These are phyloP conservation scores for Xylaria multiplex DNA, from an alignment of 2,329 filamentous ascomycete species.

Conservation along the genomic window DNA sequence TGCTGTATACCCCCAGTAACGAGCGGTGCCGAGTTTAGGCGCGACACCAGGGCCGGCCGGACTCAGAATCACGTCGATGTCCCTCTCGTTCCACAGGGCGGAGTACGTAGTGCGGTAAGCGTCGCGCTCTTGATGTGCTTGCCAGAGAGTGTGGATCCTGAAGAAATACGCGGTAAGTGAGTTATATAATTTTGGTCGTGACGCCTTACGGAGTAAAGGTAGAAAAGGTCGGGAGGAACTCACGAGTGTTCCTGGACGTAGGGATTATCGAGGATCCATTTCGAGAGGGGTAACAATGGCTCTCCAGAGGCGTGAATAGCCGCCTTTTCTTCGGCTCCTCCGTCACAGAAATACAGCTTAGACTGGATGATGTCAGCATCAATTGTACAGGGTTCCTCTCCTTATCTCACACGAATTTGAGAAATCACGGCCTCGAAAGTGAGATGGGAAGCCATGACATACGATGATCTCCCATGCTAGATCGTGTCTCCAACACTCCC, in stretches of 20 bases:
- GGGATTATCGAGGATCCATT: slow-evolving; percentile 66
- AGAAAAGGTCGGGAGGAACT: slow-evolving; percentile 43
- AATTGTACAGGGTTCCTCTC: background rate
- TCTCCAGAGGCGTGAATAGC: slow-evolving; percentile 65
- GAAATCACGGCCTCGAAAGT: slow-evolving; percentile 1
- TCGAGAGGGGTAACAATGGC: slow-evolving; percentile 65
- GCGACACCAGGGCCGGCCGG: slow-evolving; percentile 61
- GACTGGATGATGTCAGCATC: slow-evolving; percentile 38
- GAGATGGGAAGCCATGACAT: slow-evolving; percentile 53
- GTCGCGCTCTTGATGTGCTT: slow-evolving; percentile 53
- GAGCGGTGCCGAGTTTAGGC: slow-evolving; percentile 60
- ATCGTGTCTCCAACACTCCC: slow-evolving; percentile 63
- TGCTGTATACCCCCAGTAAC: slow-evolving; percentile 72
- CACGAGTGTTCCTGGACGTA: slow-evolving; percentile 53
- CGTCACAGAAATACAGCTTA: slow-evolving; percentile 68
- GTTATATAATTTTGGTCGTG: background rate
- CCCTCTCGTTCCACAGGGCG: slow-evolving; percentile 53
- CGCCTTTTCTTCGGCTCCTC: slow-evolving; percentile 62
- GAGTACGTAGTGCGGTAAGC: slow-evolving; percentile 53
- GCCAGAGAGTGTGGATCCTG: slow-evolving; percentile 49
- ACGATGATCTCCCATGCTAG: slow-evolving; percentile 54
- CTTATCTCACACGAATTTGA: background rate
- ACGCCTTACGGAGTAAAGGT: background rate
- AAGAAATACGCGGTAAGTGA: background rate
- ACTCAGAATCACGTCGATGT: slow-evolving; percentile 70